Evolutionary conservation across 352 stramenopile species (phyloP), one percentile per base, ranked within the genome.

Genomic region (Phytophthora kernoviae): DNA sequence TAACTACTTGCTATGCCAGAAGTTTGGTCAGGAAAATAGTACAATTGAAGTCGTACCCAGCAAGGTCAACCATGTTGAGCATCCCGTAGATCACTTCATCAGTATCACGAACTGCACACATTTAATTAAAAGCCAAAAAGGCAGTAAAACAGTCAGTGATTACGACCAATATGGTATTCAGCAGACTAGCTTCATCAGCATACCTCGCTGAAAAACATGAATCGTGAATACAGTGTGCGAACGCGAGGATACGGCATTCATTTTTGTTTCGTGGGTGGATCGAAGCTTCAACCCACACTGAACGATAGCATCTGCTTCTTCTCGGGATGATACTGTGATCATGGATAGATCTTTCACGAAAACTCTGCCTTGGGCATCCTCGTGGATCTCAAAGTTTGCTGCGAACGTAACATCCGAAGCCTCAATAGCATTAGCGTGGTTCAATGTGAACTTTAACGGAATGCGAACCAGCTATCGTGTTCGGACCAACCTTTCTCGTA

Each of bases 271-370:
- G 62, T 97, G 85, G 0, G 93, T 98, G 12, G 93, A 89, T 1
- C 93, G 80, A 27, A 98, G 62, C 42, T 84, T 87, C 1, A 98
- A 70, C 0, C 93, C 93, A 2, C 80, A 85, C 34, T 91, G 80
- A 11, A 98, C 84, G 18, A 98, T 81, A 10, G 79, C 78, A 42
- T 92, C 83, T 0, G 88, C 91, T 51, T 98, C 89, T 59, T 95
- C 79, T 0, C 88, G 78, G 1, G 77, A 90, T 0, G 77, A 88
- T n/a, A 98, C 93, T 0, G 90, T 93, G 10, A 97, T 90, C 74
- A 96, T 88, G 1, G 90, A 83, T 14, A 98, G 61, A 33, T 97
- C 91, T 63, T 97, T 97, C n/a, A 98, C 90, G 41, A 96, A 97
- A 20, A 98, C 93, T 20, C 92, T 84, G 1, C 93, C 92, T 56